Base-by-base conservation (phyloP, 2,329 filamentous ascomycete species). In the Fusarium albosuccineum region DNA sequence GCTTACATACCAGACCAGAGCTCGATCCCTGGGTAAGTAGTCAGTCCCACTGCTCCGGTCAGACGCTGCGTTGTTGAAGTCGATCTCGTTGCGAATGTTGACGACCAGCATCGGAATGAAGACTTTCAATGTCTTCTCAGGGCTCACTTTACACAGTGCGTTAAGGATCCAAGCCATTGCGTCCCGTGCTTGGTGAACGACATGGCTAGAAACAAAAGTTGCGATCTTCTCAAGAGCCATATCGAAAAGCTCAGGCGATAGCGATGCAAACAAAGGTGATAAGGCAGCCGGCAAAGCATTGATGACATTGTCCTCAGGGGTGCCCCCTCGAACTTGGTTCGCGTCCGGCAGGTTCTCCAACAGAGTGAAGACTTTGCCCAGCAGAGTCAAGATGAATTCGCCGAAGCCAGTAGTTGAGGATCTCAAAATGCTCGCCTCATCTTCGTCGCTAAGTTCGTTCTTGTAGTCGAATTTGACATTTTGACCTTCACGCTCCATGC, bases 131-230 rank as follows among this genome's bases (percentile, higher is more conserved):
- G 96, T 94, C 81, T 97, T 97, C 76, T 95, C 90, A 0, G 97
- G 94, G 71, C 97, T 93, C 70, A 97, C 93, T 80, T 98, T 98
- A 85, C 96, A 97, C 26, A 99, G 85, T 1, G 93, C 92, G 78
- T 97, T 98, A 80, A 95, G 92, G 55, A 98, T 98, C 86, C 97
- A 99, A 1, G 97, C 96, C 92, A 99, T 97, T 8, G 96, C 95
- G 83, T 99, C 96, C 68, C 95, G 86, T 54, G 96, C 95, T 79
- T 98, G 96, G 73, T 99, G 94, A 16, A 99, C 95, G 49, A 99
- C 96, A 80, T 98, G 96, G 66, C 92, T 92, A 2, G 92, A 91
- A 27, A 97, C 92, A 77, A 99, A 99, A 33, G 92, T 89, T 3
- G 94, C 92, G 71, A 99, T 89, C 82, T 98, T 98, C 62, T 97